Evolutionary conservation across 2,329 filamentous ascomycete genomes (phyloP).

Genomic region (Elsinoe perseae): DNA sequence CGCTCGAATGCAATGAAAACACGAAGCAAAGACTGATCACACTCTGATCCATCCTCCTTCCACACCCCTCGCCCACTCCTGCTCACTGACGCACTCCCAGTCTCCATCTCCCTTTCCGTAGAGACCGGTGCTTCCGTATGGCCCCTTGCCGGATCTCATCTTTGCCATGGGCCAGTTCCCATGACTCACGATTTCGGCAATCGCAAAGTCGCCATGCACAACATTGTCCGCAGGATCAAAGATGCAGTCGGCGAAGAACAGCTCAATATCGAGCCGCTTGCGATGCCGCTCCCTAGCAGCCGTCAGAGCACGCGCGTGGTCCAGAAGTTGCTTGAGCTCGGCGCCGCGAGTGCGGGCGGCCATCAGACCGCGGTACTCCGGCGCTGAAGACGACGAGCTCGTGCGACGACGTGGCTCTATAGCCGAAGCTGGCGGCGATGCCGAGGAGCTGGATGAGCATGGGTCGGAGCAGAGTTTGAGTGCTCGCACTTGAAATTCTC

Average conservation of each 20-base stretch:
- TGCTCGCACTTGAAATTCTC: slow-evolving; percentile 44
- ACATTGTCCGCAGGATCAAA: slow-evolving; percentile 41
- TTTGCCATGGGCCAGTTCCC: slow-evolving; percentile 36
- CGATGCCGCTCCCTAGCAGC: slow-evolving; percentile 31
- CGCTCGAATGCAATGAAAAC: neutral
- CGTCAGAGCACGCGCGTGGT: slow-evolving; percentile 37
- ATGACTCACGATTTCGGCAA: slow-evolving; percentile 35
- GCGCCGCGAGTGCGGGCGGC: slow-evolving; percentile 16
- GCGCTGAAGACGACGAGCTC: neutral
- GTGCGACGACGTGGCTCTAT: slow-evolving; percentile 2
- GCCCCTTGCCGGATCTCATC: slow-evolving; percentile 38
- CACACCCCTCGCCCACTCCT: slow-evolving; percentile 28
- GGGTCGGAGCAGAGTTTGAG: slow-evolving; percentile 38
- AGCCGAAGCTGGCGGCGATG: slow-evolving; percentile 21
- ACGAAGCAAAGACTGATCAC: neutral
- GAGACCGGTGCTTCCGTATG: slow-evolving; percentile 43
- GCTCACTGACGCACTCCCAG: slow-evolving; percentile 31
- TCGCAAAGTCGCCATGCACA: slow-evolving; percentile 43
- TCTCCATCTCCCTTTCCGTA: slow-evolving; percentile 43
- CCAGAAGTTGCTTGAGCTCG: slow-evolving; percentile 35
- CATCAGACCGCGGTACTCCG: slow-evolving; percentile 21
- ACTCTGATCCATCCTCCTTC: slow-evolving; percentile 28
- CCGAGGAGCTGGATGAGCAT: slow-evolving; percentile 25
- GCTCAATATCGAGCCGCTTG: slow-evolving; percentile 38
- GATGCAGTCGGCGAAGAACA: slow-evolving; percentile 47